phyloP scores from a whole-genome alignment of 78 protist genomes.

The Cavenderia fasciculata region DNA sequence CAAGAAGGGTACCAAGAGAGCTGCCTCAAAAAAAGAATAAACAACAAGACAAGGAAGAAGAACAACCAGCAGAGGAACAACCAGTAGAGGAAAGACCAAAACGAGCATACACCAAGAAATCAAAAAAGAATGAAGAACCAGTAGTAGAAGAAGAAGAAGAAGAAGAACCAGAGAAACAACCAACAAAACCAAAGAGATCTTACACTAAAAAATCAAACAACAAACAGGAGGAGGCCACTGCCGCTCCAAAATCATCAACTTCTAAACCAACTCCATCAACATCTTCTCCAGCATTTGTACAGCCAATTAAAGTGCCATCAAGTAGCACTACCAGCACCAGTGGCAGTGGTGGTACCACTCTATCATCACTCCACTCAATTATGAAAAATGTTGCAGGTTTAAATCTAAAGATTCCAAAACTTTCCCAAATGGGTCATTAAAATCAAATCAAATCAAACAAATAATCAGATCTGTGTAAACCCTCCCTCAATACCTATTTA shows the following conservation, averaged over 20 bases:
- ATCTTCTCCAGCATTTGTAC: no score
- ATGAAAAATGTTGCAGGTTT: no score
- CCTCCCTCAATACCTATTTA: neutral
- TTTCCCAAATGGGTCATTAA: neutral
- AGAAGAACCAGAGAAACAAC: neutral
- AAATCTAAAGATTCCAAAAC: no score
- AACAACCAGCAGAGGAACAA: no score
- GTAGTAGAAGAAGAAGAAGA: neutral
- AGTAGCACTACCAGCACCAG: neutral
- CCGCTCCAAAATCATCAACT: neutral
- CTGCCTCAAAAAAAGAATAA: no score
- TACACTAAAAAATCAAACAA: neutral
- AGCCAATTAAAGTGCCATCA: neutral
- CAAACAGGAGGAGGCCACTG: neutral
- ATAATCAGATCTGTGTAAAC: neutral
- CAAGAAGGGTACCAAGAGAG: no score
- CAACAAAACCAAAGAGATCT: neutral
- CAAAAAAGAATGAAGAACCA: neutral
- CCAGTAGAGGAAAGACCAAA: no score
- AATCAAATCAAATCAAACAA: neutral
- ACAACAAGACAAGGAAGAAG: no score
- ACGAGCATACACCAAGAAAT: no score
- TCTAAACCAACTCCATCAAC: neutral
- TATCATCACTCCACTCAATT: neutral
- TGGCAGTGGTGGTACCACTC: neutral